Percentiles rank a stretch among this genome's conserved stretches.
These are phyloP conservation scores for Umbellularia californica DNA, from an alignment of 164 flowering plant genomes.

Conservation along the genomic window DNA sequence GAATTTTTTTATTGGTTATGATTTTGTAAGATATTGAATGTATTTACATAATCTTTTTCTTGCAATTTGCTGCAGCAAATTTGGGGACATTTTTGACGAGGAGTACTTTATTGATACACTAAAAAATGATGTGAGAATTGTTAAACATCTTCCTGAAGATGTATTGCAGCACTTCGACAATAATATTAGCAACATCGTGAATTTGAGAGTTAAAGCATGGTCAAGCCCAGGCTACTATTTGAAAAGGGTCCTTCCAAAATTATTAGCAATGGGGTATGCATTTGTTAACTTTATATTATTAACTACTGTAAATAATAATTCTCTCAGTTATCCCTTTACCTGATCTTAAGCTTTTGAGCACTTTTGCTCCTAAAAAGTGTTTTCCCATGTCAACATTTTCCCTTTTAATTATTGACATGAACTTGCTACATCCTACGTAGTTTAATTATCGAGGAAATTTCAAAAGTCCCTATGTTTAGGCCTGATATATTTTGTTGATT, in stretches of 20 bases:
- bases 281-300: not conserved
- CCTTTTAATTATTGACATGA: not conserved
- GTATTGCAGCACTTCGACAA: slow-evolving; percentile 62
- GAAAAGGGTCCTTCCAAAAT: slow-evolving; percentile 77
- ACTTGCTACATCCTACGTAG: not conserved
- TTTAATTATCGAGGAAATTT: no score
- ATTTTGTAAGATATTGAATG: not conserved
- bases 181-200: slow-evolving; percentile 83
- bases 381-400: not conserved
- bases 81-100: slow-evolving; percentile 91
- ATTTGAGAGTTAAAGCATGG: slow-evolving; percentile 89
- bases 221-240: slow-evolving; percentile 73
- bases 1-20: not conserved
- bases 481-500: no score
- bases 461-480: no score
- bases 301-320: not conserved
- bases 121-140: slow-evolving; percentile 59
- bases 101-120: slow-evolving; percentile 72
- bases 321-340: not conserved
- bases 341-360: not conserved
- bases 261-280: slow-evolving; percentile 56
- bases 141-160: slow-evolving; percentile 73
- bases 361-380: not conserved
- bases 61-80: slow-evolving; percentile 48
- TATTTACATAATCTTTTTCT: not conserved